Evolutionary conservation across 2,329 filamentous ascomycete species (phyloP).

Genomic region (Phialophora verrucosa): DNA sequence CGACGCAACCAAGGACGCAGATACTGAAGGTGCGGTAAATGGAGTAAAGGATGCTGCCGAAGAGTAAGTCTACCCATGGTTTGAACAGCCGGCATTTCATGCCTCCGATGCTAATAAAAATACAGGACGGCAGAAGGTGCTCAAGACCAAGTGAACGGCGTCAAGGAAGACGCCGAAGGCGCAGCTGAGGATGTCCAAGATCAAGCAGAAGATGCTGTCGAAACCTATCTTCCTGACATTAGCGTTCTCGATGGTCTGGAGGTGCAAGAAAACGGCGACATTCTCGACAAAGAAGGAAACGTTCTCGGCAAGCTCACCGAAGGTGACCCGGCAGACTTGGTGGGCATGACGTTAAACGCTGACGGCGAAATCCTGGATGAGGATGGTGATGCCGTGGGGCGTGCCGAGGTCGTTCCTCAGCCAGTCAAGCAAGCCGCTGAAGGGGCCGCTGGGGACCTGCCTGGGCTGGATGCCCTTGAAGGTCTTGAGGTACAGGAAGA

Average conservation of each 20-base stretch:
- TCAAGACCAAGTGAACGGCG: background rate
- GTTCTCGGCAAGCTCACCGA: constrained; percentile 49
- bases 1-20: constrained; percentile 38
- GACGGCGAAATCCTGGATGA: constrained; percentile 51
- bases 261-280: constrained; percentile 60
- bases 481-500: constrained; percentile 57
- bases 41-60: constrained; percentile 45
- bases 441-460: constrained; percentile 54
- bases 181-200: constrained; percentile 44
- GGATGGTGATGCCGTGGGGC: constrained; percentile 47
- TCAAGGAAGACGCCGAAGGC: constrained; percentile 27
- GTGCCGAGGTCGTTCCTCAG: constrained; percentile 44
- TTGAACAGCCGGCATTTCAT: background rate
- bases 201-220: constrained; percentile 45
- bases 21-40: constrained; percentile 41
- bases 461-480: constrained; percentile 46
- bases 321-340: constrained; percentile 49
- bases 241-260: constrained; percentile 47
- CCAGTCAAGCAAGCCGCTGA: constrained; percentile 57
- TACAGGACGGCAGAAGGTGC: background rate
- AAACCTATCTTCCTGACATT: constrained; percentile 45
- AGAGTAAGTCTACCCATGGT: constrained; percentile 2
- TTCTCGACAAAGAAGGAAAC: constrained; percentile 54
- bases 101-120: background rate
- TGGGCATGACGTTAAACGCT: constrained; percentile 49